Base-by-base conservation (phyloP, 108 stramenopile genomes). In the Seminavis robusta region DNA sequence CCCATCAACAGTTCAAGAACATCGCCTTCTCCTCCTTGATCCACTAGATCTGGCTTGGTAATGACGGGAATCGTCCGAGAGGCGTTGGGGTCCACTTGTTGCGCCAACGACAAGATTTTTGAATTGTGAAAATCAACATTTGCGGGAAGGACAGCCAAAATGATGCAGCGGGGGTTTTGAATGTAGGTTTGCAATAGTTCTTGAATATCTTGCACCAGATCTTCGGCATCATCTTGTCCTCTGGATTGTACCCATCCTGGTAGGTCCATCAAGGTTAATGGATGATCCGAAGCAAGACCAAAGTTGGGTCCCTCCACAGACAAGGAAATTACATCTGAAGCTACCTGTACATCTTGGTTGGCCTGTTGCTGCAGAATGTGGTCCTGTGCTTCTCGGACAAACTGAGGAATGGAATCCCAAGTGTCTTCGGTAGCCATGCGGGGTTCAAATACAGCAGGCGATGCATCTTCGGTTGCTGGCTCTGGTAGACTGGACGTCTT, bases 21-120 rank as follows among this genome's bases (percentile, higher is more conserved):
- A 24, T 59, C 56, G 20, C 44, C 20, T 53, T 86, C 77, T 42
- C 59, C 79, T 0, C 84, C 84, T 29, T 47, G 68, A 64, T 86
- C 87, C 33, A 95, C 81, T 37, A 92, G 61, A 65, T 95, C 95
- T 7, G 91, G 88, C 57, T 96, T 96, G 4, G 95, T 96, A 13
- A 94, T 49, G 28, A 94, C 93, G 6, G 88, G 90, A 38, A 94
- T 76, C 4, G 93, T 96, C 2, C 91, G 81, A 46, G 59, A 32
- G 15, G 81, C 82, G 11, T 45, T 30, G 6, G 83, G 81, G 52
- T 92, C 92, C 28, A 83, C 79, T 45, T 59, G 49, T 34, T 48
- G 37, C 8, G 84, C 84, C 30, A 69, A 65, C 34, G 76, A 74
- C 55, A 94, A 53, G 19, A 90, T 83, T 61, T 84, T 80, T 3